A percentile compares a stretch with the other conserved stretches of the same genome.
Conservation (phyloP, 1,284 basidiomycete genomes). For the Malassezia japonica region DNA sequence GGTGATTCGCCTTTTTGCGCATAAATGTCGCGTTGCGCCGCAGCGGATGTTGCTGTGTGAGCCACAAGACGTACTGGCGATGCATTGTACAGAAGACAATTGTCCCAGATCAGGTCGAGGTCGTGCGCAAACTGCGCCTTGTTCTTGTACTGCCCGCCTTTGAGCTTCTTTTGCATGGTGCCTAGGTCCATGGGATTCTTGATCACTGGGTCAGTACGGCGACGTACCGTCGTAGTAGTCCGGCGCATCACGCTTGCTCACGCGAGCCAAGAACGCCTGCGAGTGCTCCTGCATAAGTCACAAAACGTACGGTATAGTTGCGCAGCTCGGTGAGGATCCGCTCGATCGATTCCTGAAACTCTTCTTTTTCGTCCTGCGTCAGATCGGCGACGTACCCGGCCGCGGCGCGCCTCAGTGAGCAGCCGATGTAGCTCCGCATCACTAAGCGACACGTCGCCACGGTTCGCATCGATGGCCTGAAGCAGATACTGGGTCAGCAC, state of each 20-base stretch:
- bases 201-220: slow-evolving; percentile 17
- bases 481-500: slow-evolving; percentile 35
- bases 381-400: slow-evolving; percentile 21
- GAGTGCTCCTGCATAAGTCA: slow-evolving; percentile 32
- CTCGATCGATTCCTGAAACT: slow-evolving; percentile 44
- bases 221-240: slow-evolving; percentile 43
- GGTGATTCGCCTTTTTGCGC: slow-evolving; percentile 50
- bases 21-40: slow-evolving; percentile 38
- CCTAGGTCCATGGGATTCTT: slow-evolving; percentile 70
- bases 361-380: slow-evolving; percentile 37
- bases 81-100: slow-evolving; percentile 85
- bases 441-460: slow-evolving; percentile 29
- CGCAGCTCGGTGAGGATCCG: slow-evolving; percentile 43
- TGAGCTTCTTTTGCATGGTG: slow-evolving; percentile 84
- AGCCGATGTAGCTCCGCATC: slow-evolving; percentile 38
- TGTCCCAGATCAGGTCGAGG: slow-evolving; percentile 90
- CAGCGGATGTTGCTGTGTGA: slow-evolving; percentile 42
- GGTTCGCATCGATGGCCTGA: slow-evolving; percentile 43
- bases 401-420: slow-evolving; percentile 37
- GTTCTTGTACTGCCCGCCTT: slow-evolving; percentile 73
- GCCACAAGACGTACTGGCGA: too few relatives aligned
- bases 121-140: slow-evolving; percentile 89
- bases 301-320: slow-evolving; percentile 25
- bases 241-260: slow-evolving; percentile 44
- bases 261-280: slow-evolving; percentile 40